A percentile compares a stretch with the other conserved stretches of the same genome.
These are phyloP conservation scores for Drechslerella stenobrocha DNA, from an alignment of 2,329 filamentous ascomycete genomes.

Conservation along the genomic window DNA sequence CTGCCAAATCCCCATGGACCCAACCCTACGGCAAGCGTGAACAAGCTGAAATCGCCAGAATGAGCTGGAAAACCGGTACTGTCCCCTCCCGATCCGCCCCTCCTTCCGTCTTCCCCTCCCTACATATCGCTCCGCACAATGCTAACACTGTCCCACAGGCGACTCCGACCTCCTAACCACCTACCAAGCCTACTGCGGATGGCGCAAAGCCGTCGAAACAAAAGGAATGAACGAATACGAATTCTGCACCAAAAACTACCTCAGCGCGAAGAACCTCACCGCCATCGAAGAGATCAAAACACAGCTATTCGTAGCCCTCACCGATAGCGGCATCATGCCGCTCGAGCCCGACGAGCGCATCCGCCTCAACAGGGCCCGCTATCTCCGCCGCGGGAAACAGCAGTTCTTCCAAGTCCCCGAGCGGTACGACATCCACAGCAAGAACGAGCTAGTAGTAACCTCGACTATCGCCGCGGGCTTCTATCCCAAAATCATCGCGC, in stretches of 20 bases:
- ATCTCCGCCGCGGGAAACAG: conserved; percentile 58
- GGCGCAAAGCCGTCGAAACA: conserved; percentile 78
- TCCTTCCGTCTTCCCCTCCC: too few relatives aligned
- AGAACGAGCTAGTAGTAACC: conserved; percentile 76
- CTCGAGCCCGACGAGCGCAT: conserved; percentile 73
- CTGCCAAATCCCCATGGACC: conserved; percentile 91
- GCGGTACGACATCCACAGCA: conserved; percentile 72
- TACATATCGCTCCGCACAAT: too few relatives aligned
- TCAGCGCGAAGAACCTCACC: conserved; percentile 81
- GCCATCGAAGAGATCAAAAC: conserved; percentile 96
- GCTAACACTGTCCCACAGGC: conserved; percentile 57
- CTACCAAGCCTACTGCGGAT: conserved; percentile 89
- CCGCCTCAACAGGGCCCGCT: conserved; percentile 65
- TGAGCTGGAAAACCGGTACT: conserved; percentile 73
- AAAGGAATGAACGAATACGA: conserved; percentile 73
- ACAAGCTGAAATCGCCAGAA: conserved; percentile 77
- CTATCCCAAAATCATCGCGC: conserved; percentile 86
- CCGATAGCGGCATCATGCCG: conserved; percentile 79
- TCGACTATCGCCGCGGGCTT: conserved; percentile 91
- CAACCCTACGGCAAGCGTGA: conserved; percentile 80
- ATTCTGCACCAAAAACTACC: conserved; percentile 93
- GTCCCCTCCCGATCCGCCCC: conserved; percentile 1
- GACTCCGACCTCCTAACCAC: conserved; percentile 91
- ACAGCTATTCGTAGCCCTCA: conserved; percentile 80
- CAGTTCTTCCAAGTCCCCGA: conserved; percentile 77